Percentiles rank a stretch among this genome's conserved stretches.
Conservation (phyloP, 2,329 filamentous ascomycete species). For the Domatiomyces globalis region DNA sequence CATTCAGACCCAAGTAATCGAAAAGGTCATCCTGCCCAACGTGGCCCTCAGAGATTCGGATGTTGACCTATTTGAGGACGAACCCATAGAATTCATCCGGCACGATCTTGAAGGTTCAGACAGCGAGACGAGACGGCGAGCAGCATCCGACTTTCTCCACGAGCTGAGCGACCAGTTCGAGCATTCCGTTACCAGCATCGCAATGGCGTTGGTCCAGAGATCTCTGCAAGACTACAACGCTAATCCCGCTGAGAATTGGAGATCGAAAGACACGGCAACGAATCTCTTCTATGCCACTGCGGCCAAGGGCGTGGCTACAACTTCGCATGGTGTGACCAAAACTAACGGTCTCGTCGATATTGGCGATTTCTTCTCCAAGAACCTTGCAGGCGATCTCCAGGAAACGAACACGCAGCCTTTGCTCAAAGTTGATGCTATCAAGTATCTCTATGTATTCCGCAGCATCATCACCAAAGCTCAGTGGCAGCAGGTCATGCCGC, state of each 20-base stretch:
- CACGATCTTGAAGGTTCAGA: conserved; percentile 92
- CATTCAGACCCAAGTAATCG: conserved; percentile 72
- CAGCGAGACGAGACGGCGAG: conserved; percentile 78
- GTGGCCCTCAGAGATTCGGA: conserved; percentile 84
- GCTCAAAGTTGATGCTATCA: conserved; percentile 93
- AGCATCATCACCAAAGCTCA: conserved; percentile 84
- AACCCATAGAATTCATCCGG: conserved; percentile 95
- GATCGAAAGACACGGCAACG: conserved; percentile 93
- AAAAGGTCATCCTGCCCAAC: conserved; percentile 92
- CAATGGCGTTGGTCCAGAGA: conserved; percentile 71
- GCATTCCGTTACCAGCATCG: conserved; percentile 67
- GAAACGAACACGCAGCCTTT: conserved; percentile 62
- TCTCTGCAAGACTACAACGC: conserved; percentile 65
- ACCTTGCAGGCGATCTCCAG: conserved; percentile 80
- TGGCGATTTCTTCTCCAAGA: conserved; percentile 84
- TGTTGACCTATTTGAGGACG: conserved; percentile 91
- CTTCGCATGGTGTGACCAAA: conserved; percentile 76
- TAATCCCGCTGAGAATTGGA: conserved; percentile 62
- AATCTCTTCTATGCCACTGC: conserved; percentile 92
- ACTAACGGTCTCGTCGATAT: conserved; percentile 81
- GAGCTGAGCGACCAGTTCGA: conserved; percentile 85
- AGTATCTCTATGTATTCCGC: conserved; percentile 92
- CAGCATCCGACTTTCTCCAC: conserved; percentile 85
- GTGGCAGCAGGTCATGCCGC: conserved; percentile 78
- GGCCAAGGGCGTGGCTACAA: conserved; percentile 75